These are phyloP conservation scores for Fusarium praegraminearum DNA, from an alignment of 2,329 filamentous ascomycete species.

Conservation along the genomic window DNA sequence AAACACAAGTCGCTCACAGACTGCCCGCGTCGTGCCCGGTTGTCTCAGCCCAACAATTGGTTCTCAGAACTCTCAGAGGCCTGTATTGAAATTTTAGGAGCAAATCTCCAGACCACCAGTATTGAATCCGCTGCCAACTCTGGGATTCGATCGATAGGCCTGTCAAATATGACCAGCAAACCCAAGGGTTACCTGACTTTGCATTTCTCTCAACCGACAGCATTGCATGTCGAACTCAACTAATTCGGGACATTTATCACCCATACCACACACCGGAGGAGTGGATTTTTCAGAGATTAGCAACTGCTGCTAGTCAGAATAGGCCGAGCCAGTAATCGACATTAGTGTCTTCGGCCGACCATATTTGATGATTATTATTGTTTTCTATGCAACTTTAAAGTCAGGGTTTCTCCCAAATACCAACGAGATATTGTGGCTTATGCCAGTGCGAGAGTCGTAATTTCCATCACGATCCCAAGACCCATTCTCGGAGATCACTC, in stretches of 20 bases:
- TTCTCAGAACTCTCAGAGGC: slow-evolving; percentile 35
- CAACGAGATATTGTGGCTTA: slow-evolving; percentile 41
- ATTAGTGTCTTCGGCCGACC: slow-evolving; percentile 40
- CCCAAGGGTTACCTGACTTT: slow-evolving; percentile 1
- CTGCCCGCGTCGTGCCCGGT: slow-evolving; percentile 43
- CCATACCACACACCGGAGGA: slow-evolving; percentile 20
- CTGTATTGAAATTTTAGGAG: slow-evolving; percentile 38
- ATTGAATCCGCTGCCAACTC: slow-evolving; percentile 16
- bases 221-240: slow-evolving; percentile 15
- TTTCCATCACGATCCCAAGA: slow-evolving; percentile 31
- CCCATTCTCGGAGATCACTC: slow-evolving; percentile 32
- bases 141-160: slow-evolving; percentile 18
- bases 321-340: slow-evolving; percentile 26
- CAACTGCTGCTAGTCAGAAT: slow-evolving; percentile 39
- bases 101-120: slow-evolving; percentile 35
- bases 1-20: slow-evolving; percentile 41
- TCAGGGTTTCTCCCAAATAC: slow-evolving; percentile 34
- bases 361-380: slow-evolving; percentile 18
- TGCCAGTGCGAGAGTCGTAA: slow-evolving; percentile 27
- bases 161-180: slow-evolving; percentile 12
- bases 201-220: not conserved
- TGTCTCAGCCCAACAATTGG: slow-evolving; percentile 48
- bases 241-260: slow-evolving; percentile 16
- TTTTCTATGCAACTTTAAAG: slow-evolving; percentile 23
- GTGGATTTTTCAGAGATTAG: slow-evolving; percentile 43